These are phyloP conservation scores for Cynara cardunculus DNA, from an alignment of 129 eudicot genomes.

Conservation along the genomic window DNA sequence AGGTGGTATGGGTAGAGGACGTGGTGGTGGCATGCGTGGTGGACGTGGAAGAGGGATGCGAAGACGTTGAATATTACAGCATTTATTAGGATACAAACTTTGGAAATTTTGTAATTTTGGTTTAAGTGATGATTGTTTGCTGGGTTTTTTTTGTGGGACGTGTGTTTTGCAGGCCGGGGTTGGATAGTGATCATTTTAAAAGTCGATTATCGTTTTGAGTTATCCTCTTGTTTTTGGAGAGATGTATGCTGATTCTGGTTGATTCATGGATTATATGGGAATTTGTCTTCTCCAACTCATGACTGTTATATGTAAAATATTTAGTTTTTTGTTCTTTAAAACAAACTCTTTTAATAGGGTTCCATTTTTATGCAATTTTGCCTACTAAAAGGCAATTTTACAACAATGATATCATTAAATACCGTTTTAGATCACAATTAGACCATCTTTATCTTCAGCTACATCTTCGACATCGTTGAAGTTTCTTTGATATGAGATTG, in stretches of 20 bases:
- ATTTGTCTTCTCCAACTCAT: not conserved
- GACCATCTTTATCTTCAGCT: too few relatives aligned
- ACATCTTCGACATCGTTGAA: too few relatives aligned
- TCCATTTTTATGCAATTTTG: too few relatives aligned
- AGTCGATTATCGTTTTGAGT: not conserved
- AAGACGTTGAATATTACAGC: slow-evolving; percentile 38
- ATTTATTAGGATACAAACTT: slow-evolving; percentile 1
- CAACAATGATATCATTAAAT: too few relatives aligned
- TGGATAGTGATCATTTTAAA: not conserved
- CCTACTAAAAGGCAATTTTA: too few relatives aligned
- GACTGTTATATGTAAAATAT: too few relatives aligned
- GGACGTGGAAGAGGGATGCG: slow-evolving; percentile 95
- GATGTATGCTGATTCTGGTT: not conserved
- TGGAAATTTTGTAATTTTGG: slow-evolving; percentile 14
- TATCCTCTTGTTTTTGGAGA: not conserved
- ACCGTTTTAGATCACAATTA: too few relatives aligned
- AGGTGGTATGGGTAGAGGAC: slow-evolving; percentile 79
- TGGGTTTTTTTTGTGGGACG: not conserved
- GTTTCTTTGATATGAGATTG: too few relatives aligned
- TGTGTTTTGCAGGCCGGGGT: slow-evolving; percentile 16
- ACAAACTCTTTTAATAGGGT: too few relatives aligned
- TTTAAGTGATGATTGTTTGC: slow-evolving; percentile 15
- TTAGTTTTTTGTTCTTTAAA: too few relatives aligned
- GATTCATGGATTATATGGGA: not conserved
- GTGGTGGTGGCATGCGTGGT: slow-evolving; percentile 55